Percentiles rank a stretch among this genome's conserved stretches.
Evolutionary conservation across 73 alveolate genomes (phyloP).

Genomic region (Tetrahymena elliotti): DNA sequence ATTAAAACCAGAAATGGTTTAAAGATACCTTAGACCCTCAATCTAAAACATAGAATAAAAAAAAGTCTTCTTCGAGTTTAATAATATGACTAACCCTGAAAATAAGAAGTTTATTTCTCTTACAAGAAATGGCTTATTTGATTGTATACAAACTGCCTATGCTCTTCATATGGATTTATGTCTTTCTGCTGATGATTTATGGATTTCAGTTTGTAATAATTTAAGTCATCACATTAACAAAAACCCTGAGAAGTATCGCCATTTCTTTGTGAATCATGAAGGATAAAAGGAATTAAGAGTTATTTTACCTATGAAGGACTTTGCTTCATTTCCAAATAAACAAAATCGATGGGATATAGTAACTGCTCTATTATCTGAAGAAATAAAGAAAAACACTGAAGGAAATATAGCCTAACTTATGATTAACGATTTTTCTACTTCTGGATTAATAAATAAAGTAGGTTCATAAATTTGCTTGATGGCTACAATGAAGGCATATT

Average conservation of each 20-base stretch:
- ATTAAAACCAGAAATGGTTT: not conserved
- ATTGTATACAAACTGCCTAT: constrained; percentile 8
- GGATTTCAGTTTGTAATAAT: not conserved
- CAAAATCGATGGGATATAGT: constrained; percentile 18
- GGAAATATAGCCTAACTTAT: not conserved
- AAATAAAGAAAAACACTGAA: constrained; percentile 4
- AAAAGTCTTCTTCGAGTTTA: not conserved
- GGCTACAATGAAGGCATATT: constrained; percentile 23
- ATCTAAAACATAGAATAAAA: not conserved
- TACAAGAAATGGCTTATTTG: not conserved
- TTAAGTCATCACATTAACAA: constrained; percentile 9
- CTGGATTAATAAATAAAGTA: not conserved
- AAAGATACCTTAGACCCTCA: not conserved
- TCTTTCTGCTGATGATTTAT: constrained; percentile 35
- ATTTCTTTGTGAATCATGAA: constrained; percentile 20
- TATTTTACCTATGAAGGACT: not conserved
- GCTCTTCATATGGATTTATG: constrained; percentile 10
- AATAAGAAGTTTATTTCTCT: not conserved
- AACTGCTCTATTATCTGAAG: not conserved
- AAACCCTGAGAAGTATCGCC: constrained; percentile 21
- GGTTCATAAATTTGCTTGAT: constrained; percentile 10
- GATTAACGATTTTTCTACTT: constrained; percentile 1
- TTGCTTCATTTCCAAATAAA: not conserved
- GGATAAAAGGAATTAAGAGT: constrained; percentile 17
- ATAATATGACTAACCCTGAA: not conserved